These are phyloP conservation scores for Flaveria sonorensis DNA, from an alignment of 129 eudicot genomes.

Conservation along the genomic window DNA sequence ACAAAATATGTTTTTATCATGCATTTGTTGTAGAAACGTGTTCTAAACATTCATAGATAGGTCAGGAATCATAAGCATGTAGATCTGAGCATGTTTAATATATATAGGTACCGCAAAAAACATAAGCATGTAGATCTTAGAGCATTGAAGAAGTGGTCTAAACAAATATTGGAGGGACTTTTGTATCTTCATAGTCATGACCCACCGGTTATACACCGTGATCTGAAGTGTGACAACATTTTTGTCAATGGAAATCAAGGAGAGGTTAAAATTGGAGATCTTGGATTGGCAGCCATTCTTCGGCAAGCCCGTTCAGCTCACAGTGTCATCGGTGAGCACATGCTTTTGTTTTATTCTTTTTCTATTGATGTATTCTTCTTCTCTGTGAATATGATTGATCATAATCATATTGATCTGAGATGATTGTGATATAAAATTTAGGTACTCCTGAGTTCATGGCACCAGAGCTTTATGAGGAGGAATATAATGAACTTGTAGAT, in stretches of 20 bases:
- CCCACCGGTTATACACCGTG: slow-evolving; percentile 95
- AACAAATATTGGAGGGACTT: slow-evolving; percentile 95
- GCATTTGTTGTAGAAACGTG: slow-evolving; percentile 15
- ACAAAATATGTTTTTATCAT: background rate
- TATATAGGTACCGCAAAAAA: slow-evolving; percentile 76
- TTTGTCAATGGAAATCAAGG: slow-evolving; percentile 99
- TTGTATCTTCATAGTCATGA: slow-evolving; percentile 94
- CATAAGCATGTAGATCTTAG: slow-evolving; percentile 93
- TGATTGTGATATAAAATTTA: slow-evolving; percentile 23
- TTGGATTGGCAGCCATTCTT: slow-evolving; percentile 92
- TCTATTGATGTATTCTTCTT: background rate
- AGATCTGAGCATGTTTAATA: background rate
- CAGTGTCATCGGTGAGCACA: slow-evolving; percentile 81
- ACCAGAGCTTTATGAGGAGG: slow-evolving; percentile 98
- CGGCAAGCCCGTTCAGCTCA: slow-evolving; percentile 88
- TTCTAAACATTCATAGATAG: slow-evolving; percentile 12
- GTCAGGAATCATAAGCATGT: background rate
- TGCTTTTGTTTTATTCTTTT: slow-evolving; percentile 3
- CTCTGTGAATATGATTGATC: slow-evolving; percentile 12
- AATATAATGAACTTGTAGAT: slow-evolving; percentile 93
- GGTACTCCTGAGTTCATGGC: slow-evolving; percentile 99
- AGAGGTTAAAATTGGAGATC: slow-evolving; percentile 94
- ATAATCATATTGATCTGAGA: background rate
- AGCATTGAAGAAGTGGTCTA: slow-evolving; percentile 97
- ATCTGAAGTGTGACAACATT: slow-evolving; percentile 93